Base-by-base conservation (phyloP, 208 protist species). In the Trypanosoma caninum region DNA sequence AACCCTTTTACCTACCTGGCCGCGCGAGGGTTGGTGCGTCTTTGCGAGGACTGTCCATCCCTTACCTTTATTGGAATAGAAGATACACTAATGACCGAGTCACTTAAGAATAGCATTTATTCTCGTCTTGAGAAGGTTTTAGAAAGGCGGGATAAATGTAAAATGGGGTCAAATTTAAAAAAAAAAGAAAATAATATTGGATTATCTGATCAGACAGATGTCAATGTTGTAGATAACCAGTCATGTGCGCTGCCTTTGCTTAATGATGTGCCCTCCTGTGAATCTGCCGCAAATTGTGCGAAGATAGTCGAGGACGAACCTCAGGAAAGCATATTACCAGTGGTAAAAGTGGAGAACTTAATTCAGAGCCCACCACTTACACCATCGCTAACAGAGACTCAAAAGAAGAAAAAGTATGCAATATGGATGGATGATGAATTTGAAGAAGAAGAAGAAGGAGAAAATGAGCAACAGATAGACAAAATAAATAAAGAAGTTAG, bases 1-100 rank as follows among this genome's bases (percentile, higher is more conserved):
- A 91, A 87, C 64, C 74, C 75, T 6, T 80, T 91, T 44, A 84
- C 84, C 5, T 85, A 77, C 45, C 78, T 80, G 10, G 74, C 72
- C 7, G 84, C 72, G 8, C 83, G 85, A 56, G 67, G 74, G 14
- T 67, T 91, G 1, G 72, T 72, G 2, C 66, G 64, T 52, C 74
- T 82, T 56, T 80, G 73, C 34, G 79, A 81, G 47, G 72, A 82
- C 31, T 46, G 72, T 33, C 28, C 67, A 20, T 53, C 46, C 14
- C 74, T 84, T 33, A 50, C 59, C 1, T 50, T 72, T 31, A 68
- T 84, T 23, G 45, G 65, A 8, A 34, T 84, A 3, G 56, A 66
- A 3, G 46, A 56, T 50, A 65, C 65, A 13, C 66, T 84, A 7
- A 66, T 84, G 53, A 65, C 69, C 18, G 50, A 62, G 23, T 22